Evolutionary conservation across 371 early-diverging fungal genomes (phyloP), one percentile per base, ranked within the genome.

Genomic region (Choanephora cucurbitarum): DNA sequence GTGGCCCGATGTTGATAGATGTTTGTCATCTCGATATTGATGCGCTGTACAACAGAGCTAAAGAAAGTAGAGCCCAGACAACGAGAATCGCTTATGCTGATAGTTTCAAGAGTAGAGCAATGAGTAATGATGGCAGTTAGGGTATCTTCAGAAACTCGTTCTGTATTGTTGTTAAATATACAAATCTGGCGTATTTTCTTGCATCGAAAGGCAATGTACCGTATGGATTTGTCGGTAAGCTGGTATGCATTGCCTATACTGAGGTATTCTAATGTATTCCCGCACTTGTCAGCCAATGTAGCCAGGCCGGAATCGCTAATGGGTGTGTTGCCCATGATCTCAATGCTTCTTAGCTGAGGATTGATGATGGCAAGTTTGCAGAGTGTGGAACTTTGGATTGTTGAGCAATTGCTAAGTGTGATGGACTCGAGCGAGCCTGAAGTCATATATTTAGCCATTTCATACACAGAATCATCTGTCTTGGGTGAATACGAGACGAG

Each of bases 61-160:
- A 74, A 72, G 47, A 77, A 77, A 1, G 18, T 17, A 1, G 66
- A 57, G n/a, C 70, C 70, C 0, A 77, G 57, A 14, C 55, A 43
- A 14, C 78, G 70, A 15, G 78, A 74, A 24, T 77, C 74, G 34
- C 78, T 74, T n/a, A 77, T 46, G 47, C 61, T 72, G n/a, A 77
- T 31, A 1, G 64, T 53, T 22, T 62, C 54, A 10, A 77, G 51
- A 3, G 58, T 50, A 5, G 47, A 37, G 43, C 78, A 77, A n/a
- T 60, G 55, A 3, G 52, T 58, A 14, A 77, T 45, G 28, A 77
- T 61, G 7, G 70, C 70, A 9, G 65, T 63, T 13, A 74, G 57
- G 53, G 64, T 62, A 34, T 53, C 61, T 58, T 77, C 74, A 33
- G 69, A 59, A 33, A 77, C 31, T 17, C 52, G 58, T 23, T 70